These are phyloP conservation scores for Sclerotinia spermophila DNA, from an alignment of 2,329 filamentous ascomycete genomes.

Conservation along the genomic window DNA sequence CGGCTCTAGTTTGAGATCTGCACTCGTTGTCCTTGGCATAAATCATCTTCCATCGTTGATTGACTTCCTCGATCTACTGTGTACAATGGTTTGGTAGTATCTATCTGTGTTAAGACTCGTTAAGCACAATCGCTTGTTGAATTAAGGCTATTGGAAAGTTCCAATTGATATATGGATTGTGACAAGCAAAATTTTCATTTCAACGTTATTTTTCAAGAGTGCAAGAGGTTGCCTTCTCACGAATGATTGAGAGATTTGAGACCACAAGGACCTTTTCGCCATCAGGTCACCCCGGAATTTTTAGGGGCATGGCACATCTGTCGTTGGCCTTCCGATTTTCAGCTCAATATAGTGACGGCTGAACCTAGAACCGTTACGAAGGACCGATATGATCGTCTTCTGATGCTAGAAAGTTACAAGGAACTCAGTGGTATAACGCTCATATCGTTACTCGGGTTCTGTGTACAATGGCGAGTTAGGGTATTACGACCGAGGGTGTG, in stretches of 20 bases:
- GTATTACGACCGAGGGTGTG: not conserved
- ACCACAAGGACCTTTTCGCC: not conserved
- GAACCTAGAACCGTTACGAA: not conserved
- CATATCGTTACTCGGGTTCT: not conserved
- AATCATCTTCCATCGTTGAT: not conserved
- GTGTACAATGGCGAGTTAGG: not conserved
- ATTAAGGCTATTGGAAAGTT: not conserved
- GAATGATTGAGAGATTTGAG: not conserved
- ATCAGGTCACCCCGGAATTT: not conserved
- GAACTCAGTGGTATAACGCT: not conserved
- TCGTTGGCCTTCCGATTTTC: not conserved
- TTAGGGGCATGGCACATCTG: not conserved
- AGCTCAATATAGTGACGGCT: not conserved
- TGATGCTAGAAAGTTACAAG: constrained; percentile 5
- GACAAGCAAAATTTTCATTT: not conserved
- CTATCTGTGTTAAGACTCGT: not conserved
- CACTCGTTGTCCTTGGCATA: not conserved
- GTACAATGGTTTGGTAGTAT: not conserved
- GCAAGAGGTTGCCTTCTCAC: not conserved
- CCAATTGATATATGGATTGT: not conserved
- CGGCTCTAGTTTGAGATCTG: not conserved
- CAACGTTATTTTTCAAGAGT: not conserved
- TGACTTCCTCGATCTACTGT: too few species aligned
- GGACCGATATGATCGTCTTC: constrained; percentile 1
- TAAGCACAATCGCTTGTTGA: not conserved